A percentile compares a stretch with the other conserved stretches of the same genome.
Conservation (phyloP, 441 rosid species). For the Populus trichocarpa region DNA sequence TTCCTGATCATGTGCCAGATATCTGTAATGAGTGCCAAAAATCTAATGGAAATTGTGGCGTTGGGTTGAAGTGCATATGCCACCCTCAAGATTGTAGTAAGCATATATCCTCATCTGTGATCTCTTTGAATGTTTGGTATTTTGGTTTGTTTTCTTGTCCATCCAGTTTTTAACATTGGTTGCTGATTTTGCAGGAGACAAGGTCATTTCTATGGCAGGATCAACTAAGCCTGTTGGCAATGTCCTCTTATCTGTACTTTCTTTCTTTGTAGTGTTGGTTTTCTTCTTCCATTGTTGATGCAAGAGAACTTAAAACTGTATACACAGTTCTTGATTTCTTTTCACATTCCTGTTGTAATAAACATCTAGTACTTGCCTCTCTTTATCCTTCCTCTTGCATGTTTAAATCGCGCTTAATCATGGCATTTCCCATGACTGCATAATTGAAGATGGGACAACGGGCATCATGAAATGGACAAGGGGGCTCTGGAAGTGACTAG, state of each 20-base stretch:
- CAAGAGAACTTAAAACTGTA: neutral
- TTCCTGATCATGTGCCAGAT: slow-evolving; percentile 52
- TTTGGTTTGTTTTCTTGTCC: neutral
- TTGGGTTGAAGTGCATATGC: slow-evolving; percentile 59
- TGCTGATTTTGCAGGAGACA: slow-evolving; percentile 34
- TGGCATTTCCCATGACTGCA: neutral
- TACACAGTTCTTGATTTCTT: neutral
- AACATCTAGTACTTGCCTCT: neutral
- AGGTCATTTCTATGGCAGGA: slow-evolving; percentile 29
- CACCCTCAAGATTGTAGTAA: slow-evolving; percentile 63
- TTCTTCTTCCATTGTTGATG: neutral
- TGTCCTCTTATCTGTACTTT: slow-evolving; percentile 18
- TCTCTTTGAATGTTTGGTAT: neutral
- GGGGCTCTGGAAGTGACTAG: neutral
- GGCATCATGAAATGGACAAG: neutral
- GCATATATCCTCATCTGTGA: slow-evolving; percentile 5
- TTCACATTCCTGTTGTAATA: neutral
- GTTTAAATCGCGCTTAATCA: neutral
- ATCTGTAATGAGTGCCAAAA: slow-evolving; percentile 48
- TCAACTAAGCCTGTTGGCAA: slow-evolving; percentile 12
- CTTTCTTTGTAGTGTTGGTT: slow-evolving; percentile 1
- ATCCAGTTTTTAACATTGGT: neutral
- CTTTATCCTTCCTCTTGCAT: neutral
- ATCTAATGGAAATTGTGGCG: slow-evolving; percentile 64
- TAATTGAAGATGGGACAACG: neutral